phyloP scores from a whole-genome alignment of 805 yeast species.

The Ogataea paraovalis region DNA sequence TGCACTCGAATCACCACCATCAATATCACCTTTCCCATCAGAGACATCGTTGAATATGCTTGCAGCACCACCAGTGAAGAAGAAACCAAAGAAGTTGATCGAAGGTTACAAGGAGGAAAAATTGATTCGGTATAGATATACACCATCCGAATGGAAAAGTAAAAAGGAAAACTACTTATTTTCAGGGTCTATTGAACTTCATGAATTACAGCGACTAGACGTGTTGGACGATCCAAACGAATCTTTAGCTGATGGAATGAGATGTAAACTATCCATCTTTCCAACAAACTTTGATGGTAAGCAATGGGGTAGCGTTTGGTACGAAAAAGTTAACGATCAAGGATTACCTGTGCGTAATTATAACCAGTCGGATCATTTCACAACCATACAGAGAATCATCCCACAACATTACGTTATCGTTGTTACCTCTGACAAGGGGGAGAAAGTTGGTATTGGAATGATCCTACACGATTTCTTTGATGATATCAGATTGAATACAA shows the following conservation, averaged over 20 bases:
- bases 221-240: conserved; percentile 10
- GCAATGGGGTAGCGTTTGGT: conserved; percentile 15
- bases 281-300: neutral
- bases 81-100: conserved; percentile 2
- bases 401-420: conserved; percentile 22
- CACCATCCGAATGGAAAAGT: conserved; percentile 13
- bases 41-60: neutral
- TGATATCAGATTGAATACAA: conserved; percentile 19
- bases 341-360: conserved; percentile 11
- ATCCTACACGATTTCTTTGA: conserved; percentile 24
- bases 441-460: conserved; percentile 25
- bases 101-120: conserved; percentile 10
- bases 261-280: conserved; percentile 13
- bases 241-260: conserved; percentile 10
- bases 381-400: conserved; percentile 19
- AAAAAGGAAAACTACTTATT: conserved; percentile 17
- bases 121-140: conserved; percentile 14
- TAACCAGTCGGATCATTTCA: conserved; percentile 14
- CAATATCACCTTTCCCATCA: conserved; percentile 1
- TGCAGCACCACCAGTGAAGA: conserved; percentile 1
- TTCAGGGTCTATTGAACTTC: conserved; percentile 22
- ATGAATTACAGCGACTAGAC: conserved; percentile 17
- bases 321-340: conserved; percentile 8
- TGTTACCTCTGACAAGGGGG: conserved; percentile 10
- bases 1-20: neutral